These are phyloP conservation scores for Lepidium aucheri DNA, from an alignment of 345 rosid species.

Conservation along the genomic window DNA sequence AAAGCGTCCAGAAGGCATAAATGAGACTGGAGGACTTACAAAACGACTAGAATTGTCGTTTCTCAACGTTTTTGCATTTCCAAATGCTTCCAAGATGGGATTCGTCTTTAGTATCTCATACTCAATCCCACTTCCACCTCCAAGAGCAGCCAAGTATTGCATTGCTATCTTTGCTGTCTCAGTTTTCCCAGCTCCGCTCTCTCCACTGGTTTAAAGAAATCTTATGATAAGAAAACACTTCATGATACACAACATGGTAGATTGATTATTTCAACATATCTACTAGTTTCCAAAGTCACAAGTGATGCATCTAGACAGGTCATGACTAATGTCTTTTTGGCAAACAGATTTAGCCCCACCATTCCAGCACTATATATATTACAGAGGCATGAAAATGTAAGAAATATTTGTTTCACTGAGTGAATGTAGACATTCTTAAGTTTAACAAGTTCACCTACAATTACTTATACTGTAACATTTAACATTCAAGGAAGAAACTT, in stretches of 20 bases:
- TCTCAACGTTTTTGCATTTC: constrained; percentile 91
- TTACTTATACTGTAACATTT: not conserved
- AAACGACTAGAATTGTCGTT: constrained; percentile 98
- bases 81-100: constrained; percentile 95
- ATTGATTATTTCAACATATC: not conserved
- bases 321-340: not conserved
- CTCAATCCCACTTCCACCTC: constrained; percentile 98
- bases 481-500: not conserved
- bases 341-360: not conserved
- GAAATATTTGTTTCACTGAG: not conserved
- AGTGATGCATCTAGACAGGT: not conserved
- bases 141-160: constrained; percentile 99
- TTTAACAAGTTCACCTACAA: not conserved
- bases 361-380: not conserved
- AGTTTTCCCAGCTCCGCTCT: constrained; percentile 99
- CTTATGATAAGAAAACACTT: constrained; percentile 10
- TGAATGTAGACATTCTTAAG: not conserved
- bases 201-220: constrained; percentile 58
- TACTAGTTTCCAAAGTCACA: not conserved
- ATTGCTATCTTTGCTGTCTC: constrained; percentile 99
- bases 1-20: not conserved
- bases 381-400: not conserved
- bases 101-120: constrained; percentile 92
- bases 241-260: constrained; percentile 6
- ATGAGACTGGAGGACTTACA: constrained; percentile 41